Base-by-base conservation (phyloP, 2,329 filamentous ascomycete species). In the Xylariaceae sp. region DNA sequence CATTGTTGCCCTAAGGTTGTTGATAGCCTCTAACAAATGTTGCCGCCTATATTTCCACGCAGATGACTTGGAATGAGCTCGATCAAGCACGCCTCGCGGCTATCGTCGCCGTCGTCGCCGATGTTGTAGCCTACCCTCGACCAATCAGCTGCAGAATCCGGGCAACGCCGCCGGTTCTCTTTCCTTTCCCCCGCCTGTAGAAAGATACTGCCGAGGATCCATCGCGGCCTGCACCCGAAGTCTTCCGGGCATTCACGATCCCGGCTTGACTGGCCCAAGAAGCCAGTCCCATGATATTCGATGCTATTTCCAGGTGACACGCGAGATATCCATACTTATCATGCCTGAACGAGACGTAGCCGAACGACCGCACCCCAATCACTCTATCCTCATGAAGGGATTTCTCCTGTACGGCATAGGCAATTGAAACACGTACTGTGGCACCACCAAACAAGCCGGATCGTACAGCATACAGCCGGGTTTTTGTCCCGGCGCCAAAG, bases 211-310 rank as follows among this genome's bases (percentile, higher is more conserved):
- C 58, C 58, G 58, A 60, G 54, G 58, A 50, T 60, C 39, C 40
- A 43, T 55, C 33, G 21, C 58, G 58, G 58, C 50, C 29, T 47
- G 16, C 17, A 58, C 50, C 58, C 58, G 55, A 55, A 47, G 50
- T 58, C 41, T 61, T 41, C 58, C 58, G 58, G 50, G 21, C 44
- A 40, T 36, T 45, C 44, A 50, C 58, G 41, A 53, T 49, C 53
- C 39, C 45, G 53, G 39, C 23, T 58, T 14, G 23, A 33, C 16
- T 28, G 21, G 28, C 23, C 31, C 33, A 34, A 26, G 24, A n/a
- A 29, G 8, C 24, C 28, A 57, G 17, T 21, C 47, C 19, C 11
- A 46, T 56, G 14, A 19, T 41, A 29, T 36, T 41, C 12, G 37
- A 34, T 19, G 33, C 11, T 29, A 33, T 47, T 40, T 21, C 24